These are phyloP conservation scores for Avena insularis DNA, from an alignment of 176 grass and related monocot species.

Conservation along the genomic window DNA sequence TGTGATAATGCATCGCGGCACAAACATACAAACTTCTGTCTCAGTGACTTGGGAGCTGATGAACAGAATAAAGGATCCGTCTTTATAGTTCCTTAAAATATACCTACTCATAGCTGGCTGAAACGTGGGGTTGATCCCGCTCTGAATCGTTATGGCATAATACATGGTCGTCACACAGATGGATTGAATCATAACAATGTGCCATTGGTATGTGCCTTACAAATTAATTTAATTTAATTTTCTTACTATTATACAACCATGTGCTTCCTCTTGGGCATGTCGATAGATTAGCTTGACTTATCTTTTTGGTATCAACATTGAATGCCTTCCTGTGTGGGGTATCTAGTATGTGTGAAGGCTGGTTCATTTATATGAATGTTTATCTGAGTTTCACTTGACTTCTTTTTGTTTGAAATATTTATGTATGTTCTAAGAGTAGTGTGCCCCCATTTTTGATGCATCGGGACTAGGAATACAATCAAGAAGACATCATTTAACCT, in stretches of 20 bases:
- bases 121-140: slow-evolving; percentile 82
- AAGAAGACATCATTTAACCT: too few species aligned
- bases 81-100: slow-evolving; percentile 81
- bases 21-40: slow-evolving; percentile 54
- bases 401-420: too few species aligned
- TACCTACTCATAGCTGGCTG: slow-evolving; percentile 86
- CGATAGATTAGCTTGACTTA: not conserved
- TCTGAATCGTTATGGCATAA: slow-evolving; percentile 82
- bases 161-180: slow-evolving; percentile 82
- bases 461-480: too few species aligned
- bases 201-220: slow-evolving; percentile 52
- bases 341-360: not conserved
- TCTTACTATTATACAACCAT: slow-evolving; percentile 8
- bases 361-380: not conserved
- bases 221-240: slow-evolving; percentile 19
- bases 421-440: too few species aligned
- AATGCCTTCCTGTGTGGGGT: not conserved
- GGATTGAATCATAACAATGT: slow-evolving; percentile 77
- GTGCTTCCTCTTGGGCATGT: not conserved
- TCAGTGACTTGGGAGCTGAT: slow-evolving; percentile 84
- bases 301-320: not conserved
- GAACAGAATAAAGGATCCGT: slow-evolving; percentile 93
- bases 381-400: too few species aligned
- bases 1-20: slow-evolving; percentile 47
- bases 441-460: too few species aligned